These are phyloP conservation scores for Candida pseudocylindracea DNA, from an alignment of 1,139 yeast species.

Conservation along the genomic window DNA sequence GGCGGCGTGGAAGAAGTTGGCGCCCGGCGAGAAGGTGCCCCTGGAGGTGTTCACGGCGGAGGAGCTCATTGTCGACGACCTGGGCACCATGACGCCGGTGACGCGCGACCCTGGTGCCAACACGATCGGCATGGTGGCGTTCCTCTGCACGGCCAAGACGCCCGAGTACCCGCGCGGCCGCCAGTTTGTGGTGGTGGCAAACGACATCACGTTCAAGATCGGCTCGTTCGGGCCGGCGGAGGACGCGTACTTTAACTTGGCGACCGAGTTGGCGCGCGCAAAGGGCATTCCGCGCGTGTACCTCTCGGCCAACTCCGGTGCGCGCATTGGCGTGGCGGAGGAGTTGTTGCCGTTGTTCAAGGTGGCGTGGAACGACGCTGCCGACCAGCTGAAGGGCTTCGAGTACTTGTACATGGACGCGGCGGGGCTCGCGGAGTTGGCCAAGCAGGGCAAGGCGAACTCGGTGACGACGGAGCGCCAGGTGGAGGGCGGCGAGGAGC, in stretches of 20 bases:
- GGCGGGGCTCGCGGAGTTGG: slow-evolving; percentile 39
- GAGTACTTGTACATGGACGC: slow-evolving; percentile 63
- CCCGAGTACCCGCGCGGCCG: slow-evolving; percentile 97
- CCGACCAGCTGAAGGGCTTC: slow-evolving; percentile 69
- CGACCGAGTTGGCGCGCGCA: slow-evolving; percentile 77
- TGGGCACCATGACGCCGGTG: slow-evolving; percentile 68
- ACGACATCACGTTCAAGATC: slow-evolving; percentile 91
- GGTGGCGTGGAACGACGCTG: slow-evolving; percentile 79
- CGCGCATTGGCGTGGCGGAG: slow-evolving; percentile 95
- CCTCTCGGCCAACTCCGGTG: slow-evolving; percentile 96
- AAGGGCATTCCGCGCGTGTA: slow-evolving; percentile 89
- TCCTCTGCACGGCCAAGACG: slow-evolving; percentile 75
- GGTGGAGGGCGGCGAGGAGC: slow-evolving; percentile 69
- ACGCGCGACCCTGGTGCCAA: slow-evolving; percentile 93
- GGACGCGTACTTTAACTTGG: slow-evolving; percentile 75
- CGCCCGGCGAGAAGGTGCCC: slow-evolving; percentile 34
- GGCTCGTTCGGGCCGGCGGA: slow-evolving; percentile 99
- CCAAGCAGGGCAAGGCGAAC: slow-evolving; percentile 32
- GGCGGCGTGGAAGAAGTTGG: slow-evolving; percentile 58
- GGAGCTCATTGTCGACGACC: slow-evolving; percentile 68
- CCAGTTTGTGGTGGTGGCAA: slow-evolving; percentile 77
- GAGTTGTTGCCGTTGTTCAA: slow-evolving; percentile 76
- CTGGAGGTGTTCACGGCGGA: slow-evolving; percentile 58
- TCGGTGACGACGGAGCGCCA: slow-evolving; percentile 56
- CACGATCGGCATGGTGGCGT: slow-evolving; percentile 93